phyloP scores from a whole-genome alignment of 2,329 filamentous ascomycete species.

The Stenocarpella maydis region DNA sequence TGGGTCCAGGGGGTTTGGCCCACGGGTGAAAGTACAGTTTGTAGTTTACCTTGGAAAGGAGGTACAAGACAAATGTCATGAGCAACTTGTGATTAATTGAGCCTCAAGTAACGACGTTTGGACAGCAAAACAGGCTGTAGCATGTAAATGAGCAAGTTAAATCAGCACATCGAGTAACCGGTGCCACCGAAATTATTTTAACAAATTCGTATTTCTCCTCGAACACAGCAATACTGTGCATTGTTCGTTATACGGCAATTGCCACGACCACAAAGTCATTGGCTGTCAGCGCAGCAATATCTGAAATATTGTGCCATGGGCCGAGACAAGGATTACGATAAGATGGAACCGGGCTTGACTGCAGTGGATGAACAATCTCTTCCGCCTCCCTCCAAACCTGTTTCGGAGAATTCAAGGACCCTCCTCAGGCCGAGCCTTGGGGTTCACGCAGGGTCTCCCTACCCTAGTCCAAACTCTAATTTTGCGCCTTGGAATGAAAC shows the following conservation, averaged over 20 bases:
- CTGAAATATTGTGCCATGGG: constrained; percentile 18
- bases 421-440: background rate
- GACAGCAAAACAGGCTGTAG: background rate
- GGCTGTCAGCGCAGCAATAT: constrained; percentile 6
- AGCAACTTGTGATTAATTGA: too few species aligned
- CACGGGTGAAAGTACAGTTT: too few species aligned
- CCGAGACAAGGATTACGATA: constrained; percentile 31
- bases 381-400: background rate
- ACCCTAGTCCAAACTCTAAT: constrained; percentile 4
- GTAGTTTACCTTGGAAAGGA: too few species aligned
- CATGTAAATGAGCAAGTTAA: background rate
- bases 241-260: constrained; percentile 31
- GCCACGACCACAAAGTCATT: constrained; percentile 27
- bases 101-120: background rate
- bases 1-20: too few species aligned
- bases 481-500: constrained; percentile 3
- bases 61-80: too few species aligned
- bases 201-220: too few species aligned
- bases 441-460: constrained; percentile 1
- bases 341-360: constrained; percentile 28
- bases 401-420: background rate
- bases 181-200: too few species aligned
- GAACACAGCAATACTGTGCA: constrained; percentile 30
- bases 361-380: constrained; percentile 2
- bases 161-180: background rate